Conservation (phyloP, 345 rosid species). For the Eutrema yunnanense region DNA sequence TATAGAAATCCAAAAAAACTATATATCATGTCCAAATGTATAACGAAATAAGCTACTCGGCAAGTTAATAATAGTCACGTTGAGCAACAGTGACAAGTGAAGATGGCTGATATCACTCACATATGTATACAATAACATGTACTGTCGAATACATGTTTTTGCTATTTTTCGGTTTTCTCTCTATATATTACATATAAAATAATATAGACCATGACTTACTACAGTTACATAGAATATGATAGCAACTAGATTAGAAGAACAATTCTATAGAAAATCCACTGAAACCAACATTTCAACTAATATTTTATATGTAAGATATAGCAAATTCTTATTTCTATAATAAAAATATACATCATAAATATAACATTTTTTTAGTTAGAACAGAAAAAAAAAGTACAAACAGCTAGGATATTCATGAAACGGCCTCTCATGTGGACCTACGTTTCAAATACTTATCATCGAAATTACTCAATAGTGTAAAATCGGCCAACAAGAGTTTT, state of each 20-base stretch:
- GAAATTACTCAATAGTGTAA: constrained; percentile 19
- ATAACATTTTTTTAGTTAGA: neutral
- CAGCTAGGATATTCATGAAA: neutral
- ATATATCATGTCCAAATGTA: neutral
- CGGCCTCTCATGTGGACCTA: constrained; percentile 17
- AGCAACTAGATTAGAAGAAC: neutral
- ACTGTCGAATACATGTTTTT: constrained; percentile 23
- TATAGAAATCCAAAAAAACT: neutral
- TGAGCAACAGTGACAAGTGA: constrained; percentile 17
- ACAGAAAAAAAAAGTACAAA: neutral
- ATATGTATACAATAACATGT: constrained; percentile 2
- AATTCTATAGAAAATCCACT: neutral
- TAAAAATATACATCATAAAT: neutral
- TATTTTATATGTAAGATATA: neutral
- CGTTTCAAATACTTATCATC: neutral
- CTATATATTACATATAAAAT: neutral
- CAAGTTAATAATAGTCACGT: constrained; percentile 14
- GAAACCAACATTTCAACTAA: neutral
- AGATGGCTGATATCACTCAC: neutral
- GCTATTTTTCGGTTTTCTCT: constrained; percentile 15
- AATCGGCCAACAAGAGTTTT: constrained; percentile 28
- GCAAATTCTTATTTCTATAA: neutral
- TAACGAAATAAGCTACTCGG: neutral
- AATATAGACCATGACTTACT: neutral
- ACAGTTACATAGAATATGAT: neutral